These are phyloP conservation scores for Yamadazyma diddensiae DNA, from an alignment of 1,139 yeast species.

Conservation along the genomic window DNA sequence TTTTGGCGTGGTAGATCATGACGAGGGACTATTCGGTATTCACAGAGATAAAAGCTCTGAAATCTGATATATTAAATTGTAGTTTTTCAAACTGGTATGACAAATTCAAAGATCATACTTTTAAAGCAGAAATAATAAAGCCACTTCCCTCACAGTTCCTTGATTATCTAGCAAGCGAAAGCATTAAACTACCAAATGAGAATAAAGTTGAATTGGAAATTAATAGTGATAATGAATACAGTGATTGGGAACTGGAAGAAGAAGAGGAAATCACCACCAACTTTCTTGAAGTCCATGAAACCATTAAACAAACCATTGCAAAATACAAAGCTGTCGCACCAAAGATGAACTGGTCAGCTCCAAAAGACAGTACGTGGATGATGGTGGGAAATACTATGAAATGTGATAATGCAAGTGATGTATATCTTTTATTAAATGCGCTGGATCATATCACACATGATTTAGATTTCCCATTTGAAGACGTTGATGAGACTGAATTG, in stretches of 20 bases:
- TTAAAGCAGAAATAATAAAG: slow-evolving; percentile 52
- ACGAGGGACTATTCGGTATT: slow-evolving; percentile 21
- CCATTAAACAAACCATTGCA: slow-evolving; percentile 39
- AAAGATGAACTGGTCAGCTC: slow-evolving; percentile 95
- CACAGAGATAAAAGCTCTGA: slow-evolving; percentile 37
- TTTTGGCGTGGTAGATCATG: slow-evolving; percentile 6
- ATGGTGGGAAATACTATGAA: slow-evolving; percentile 71
- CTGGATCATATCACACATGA: slow-evolving; percentile 89
- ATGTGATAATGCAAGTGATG: slow-evolving; percentile 68
- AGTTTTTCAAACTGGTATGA: slow-evolving; percentile 73
- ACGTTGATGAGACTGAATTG: slow-evolving; percentile 7
- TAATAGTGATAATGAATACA: slow-evolving; percentile 61
- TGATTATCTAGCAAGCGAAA: slow-evolving; percentile 71
- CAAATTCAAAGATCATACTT: slow-evolving; percentile 47
- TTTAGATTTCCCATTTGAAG: slow-evolving; percentile 67
- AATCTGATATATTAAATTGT: slow-evolving; percentile 60
- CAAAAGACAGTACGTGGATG: slow-evolving; percentile 93
- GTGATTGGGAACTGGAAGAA: slow-evolving; percentile 64
- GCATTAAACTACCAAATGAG: slow-evolving; percentile 60
- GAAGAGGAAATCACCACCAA: slow-evolving; percentile 43
- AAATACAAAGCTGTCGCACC: slow-evolving; percentile 67
- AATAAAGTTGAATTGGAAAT: slow-evolving; percentile 24
- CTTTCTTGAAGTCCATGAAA: slow-evolving; percentile 59
- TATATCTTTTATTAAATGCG: slow-evolving; percentile 76
- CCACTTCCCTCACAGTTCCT: slow-evolving; percentile 70